Evolutionary conservation across 202 grass and related monocot species (phyloP).

Genomic region (Carex arenaria): DNA sequence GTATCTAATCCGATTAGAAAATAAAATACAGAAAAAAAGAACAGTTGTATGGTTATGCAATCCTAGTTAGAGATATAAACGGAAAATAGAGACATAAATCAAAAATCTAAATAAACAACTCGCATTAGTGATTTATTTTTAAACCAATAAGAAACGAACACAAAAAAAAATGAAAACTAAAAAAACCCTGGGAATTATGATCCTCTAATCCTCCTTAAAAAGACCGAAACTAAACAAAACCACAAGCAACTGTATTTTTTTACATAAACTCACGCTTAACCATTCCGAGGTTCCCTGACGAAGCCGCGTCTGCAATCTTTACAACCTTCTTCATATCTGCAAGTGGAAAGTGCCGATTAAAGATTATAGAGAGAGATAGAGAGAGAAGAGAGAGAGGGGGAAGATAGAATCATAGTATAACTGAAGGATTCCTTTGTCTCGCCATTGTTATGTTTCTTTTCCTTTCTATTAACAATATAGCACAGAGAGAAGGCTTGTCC

Average conservation of each 20-base stretch:
- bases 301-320: neutral
- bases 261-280: slow-evolving; percentile 4
- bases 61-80: too few relatives aligned
- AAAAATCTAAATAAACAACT: too few relatives aligned
- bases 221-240: neutral
- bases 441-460: neutral
- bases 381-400: neutral
- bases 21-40: too few relatives aligned
- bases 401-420: neutral
- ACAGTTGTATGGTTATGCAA: too few relatives aligned
- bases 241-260: neutral
- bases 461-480: neutral
- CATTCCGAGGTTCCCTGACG: neutral
- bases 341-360: neutral
- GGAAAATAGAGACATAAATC: too few relatives aligned
- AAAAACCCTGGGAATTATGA: neutral
- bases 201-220: neutral
- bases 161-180: neutral
- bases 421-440: neutral
- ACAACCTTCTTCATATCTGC: neutral
- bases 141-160: too few relatives aligned
- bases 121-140: too few relatives aligned
- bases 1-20: too few relatives aligned
- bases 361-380: neutral
- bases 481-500: too few relatives aligned